Conservation (phyloP, 1,139 yeast genomes). For the Hansenula sp. region DNA sequence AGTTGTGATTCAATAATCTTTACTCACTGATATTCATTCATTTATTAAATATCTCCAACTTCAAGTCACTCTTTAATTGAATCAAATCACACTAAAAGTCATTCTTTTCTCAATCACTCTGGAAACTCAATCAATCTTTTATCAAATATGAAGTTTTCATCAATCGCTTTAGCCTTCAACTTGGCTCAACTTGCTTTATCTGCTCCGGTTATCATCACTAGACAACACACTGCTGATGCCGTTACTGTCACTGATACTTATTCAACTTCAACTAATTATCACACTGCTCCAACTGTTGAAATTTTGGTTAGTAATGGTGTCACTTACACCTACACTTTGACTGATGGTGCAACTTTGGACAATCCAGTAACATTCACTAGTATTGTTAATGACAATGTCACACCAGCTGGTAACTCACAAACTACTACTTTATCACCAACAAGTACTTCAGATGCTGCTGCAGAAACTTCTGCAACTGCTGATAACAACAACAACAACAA, state of each 20-base stretch:
- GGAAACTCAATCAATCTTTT: background rate
- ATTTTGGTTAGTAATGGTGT: slow-evolving; percentile 57
- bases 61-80: slow-evolving; percentile 1
- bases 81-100: background rate
- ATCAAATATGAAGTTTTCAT: slow-evolving; percentile 9
- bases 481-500: slow-evolving; percentile 7
- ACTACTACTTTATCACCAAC: slow-evolving; percentile 11
- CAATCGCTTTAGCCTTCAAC: slow-evolving; percentile 7
- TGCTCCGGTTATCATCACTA: slow-evolving; percentile 43
- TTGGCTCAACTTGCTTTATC: slow-evolving; percentile 15
- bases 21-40: slow-evolving; percentile 1
- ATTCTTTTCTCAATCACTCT: background rate
- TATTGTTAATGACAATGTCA: slow-evolving; percentile 20
- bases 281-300: slow-evolving; percentile 67
- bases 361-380: slow-evolving; percentile 29
- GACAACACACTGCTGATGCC: slow-evolving; percentile 59
- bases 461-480: slow-evolving; percentile 7
- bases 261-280: slow-evolving; percentile 57
- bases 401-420: slow-evolving; percentile 11
- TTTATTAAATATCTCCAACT: background rate
- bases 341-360: slow-evolving; percentile 29
- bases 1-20: background rate
- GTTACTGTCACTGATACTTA: slow-evolving; percentile 51
- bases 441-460: slow-evolving; percentile 8
- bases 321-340: slow-evolving; percentile 55